These are phyloP conservation scores for Sclerotinia glacialis DNA, from an alignment of 2,329 filamentous ascomycete species.

Conservation along the genomic window DNA sequence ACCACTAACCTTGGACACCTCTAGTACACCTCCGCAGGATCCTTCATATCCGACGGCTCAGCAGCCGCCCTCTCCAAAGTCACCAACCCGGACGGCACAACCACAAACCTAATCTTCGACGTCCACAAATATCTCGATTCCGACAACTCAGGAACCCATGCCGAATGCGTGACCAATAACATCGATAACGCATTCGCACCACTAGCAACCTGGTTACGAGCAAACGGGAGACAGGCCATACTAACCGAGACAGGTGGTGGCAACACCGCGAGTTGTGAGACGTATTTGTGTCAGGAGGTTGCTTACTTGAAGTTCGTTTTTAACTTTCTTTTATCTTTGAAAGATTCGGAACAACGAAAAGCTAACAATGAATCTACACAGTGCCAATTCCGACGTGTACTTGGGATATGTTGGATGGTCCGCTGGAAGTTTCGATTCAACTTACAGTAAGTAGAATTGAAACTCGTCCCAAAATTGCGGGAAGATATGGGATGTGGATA, in stretches of 20 bases:
- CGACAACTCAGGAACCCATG: constrained; percentile 54
- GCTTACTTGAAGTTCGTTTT: constrained; percentile 37
- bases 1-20: not conserved
- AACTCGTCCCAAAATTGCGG: not conserved
- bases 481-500: too few relatives aligned
- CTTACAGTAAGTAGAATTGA: constrained; percentile 28
- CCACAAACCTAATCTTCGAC: constrained; percentile 55
- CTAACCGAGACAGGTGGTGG: constrained; percentile 52
- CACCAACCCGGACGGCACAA: constrained; percentile 58
- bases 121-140: constrained; percentile 60
- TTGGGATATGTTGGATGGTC: constrained; percentile 43
- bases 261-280: constrained; percentile 38
- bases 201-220: constrained; percentile 48
- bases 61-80: constrained; percentile 52
- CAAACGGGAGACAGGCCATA: constrained; percentile 49
- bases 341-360: not conserved
- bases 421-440: constrained; percentile 39
- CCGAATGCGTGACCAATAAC: constrained; percentile 54
- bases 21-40: constrained; percentile 50
- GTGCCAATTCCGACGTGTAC: constrained; percentile 41
- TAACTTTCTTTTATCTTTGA: not conserved
- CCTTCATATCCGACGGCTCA: constrained; percentile 49
- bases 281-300: constrained; percentile 39
- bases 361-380: constrained; percentile 21
- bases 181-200: constrained; percentile 46